Percentiles rank a stretch among this genome's conserved stretches.
These are phyloP conservation scores for Syncephalastrum racemosum DNA, from an alignment of 371 early-diverging fungal species.

Conservation along the genomic window DNA sequence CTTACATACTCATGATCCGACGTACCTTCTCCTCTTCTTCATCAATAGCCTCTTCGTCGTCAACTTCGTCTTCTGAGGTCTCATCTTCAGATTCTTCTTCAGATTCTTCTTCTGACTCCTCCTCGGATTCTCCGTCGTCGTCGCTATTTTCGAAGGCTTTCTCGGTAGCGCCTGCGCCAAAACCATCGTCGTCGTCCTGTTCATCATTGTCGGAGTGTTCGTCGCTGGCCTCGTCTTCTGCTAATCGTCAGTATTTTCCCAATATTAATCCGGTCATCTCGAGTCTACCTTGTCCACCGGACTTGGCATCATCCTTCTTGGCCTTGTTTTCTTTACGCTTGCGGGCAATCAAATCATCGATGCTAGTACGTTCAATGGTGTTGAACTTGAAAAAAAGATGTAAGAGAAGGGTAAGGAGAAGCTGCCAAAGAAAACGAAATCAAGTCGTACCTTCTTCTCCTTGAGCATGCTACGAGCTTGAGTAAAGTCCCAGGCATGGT, in stretches of 20 bases:
- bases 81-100: constrained; percentile 15
- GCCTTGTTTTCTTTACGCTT: constrained; percentile 49
- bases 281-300: constrained; percentile 10
- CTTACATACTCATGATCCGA: constrained; percentile 38
- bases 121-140: constrained; percentile 14
- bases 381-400: not conserved
- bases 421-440: not conserved
- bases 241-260: not conserved
- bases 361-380: constrained; percentile 35
- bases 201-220: constrained; percentile 49
- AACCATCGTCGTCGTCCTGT: constrained; percentile 53
- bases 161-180: constrained; percentile 56
- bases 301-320: constrained; percentile 40
- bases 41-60: constrained; percentile 40
- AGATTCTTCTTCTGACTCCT: constrained; percentile 28
- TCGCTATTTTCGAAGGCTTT: constrained; percentile 32
- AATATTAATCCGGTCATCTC: not conserved
- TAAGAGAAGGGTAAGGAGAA: not conserved
- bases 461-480: constrained; percentile 77
- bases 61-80: constrained; percentile 28
- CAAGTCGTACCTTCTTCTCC: constrained; percentile 41
- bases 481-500: constrained; percentile 81
- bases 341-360: constrained; percentile 75
- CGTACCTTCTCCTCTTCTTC: constrained; percentile 41
- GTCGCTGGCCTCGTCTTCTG: constrained; percentile 30